phyloP scores from a whole-genome alignment of 2,329 filamentous ascomycete species.

The Rhinocladiella similis region DNA sequence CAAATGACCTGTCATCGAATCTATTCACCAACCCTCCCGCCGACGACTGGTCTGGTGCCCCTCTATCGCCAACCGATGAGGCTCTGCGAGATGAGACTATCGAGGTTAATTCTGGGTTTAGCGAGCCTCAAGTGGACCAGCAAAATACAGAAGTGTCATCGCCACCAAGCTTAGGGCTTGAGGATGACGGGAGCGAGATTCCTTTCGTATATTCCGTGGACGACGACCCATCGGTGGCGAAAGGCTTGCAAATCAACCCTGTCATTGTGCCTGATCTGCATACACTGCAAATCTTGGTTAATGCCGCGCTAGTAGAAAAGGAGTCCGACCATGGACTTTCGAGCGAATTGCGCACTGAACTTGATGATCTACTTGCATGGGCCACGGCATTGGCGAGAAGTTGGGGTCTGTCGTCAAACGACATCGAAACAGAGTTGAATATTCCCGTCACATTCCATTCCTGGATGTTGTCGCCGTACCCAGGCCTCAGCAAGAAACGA shows the following conservation, averaged over 20 bases:
- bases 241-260: slow-evolving; percentile 3
- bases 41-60: neutral
- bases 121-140: neutral
- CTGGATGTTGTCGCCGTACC: neutral
- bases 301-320: slow-evolving; percentile 19
- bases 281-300: slow-evolving; percentile 27
- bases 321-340: neutral
- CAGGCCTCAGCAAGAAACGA: neutral
- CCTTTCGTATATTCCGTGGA: neutral
- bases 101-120: neutral
- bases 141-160: neutral
- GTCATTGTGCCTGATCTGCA: slow-evolving; percentile 23
- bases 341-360: slow-evolving; percentile 1
- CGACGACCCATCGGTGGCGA: neutral
- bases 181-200: slow-evolving; percentile 1
- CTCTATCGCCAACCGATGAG: neutral
- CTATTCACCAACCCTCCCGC: neutral
- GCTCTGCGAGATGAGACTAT: neutral
- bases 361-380: slow-evolving; percentile 17
- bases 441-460: neutral
- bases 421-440: slow-evolving; percentile 16
- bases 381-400: slow-evolving; percentile 5
- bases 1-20: neutral
- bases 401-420: slow-evolving; percentile 12
- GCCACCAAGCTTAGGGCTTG: neutral